Evolutionary conservation across 306 rosid species (phyloP).

Genomic region (Rubus parviflorus): DNA sequence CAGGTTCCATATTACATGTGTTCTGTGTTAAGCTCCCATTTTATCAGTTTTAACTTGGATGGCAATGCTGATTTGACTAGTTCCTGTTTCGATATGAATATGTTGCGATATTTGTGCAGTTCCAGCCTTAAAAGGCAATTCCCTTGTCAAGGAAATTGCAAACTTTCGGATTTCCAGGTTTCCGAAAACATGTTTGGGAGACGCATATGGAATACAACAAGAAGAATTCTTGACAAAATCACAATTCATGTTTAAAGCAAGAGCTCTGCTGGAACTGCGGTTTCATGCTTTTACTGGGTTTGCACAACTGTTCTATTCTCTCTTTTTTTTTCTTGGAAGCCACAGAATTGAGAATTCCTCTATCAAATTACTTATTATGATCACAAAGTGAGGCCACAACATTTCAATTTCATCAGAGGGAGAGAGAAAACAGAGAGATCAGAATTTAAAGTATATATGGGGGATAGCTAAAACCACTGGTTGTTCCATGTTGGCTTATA

Average conservation of each 20-base stretch:
- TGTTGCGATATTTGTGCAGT: background rate
- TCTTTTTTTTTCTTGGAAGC: background rate
- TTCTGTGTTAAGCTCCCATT: background rate
- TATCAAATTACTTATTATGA: background rate
- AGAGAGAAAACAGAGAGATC: background rate
- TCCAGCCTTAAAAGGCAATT: background rate
- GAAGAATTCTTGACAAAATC: background rate
- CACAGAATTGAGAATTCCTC: background rate
- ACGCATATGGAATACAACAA: too few species aligned
- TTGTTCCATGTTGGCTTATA: slow-evolving; percentile 37
- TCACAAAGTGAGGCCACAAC: background rate
- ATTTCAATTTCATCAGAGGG: background rate
- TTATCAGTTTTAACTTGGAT: background rate
- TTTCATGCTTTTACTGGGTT: background rate
- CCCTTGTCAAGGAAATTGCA: too few species aligned
- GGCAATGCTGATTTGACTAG: background rate
- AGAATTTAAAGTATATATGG: slow-evolving; percentile 47
- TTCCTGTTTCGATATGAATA: background rate
- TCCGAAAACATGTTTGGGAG: background rate
- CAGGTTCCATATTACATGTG: slow-evolving; percentile 3
- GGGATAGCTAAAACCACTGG: slow-evolving; percentile 54
- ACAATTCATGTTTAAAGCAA: background rate
- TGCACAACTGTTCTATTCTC: background rate
- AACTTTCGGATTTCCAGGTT: background rate
- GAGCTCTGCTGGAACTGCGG: background rate